Evolutionary conservation across 768 basidiomycete species (phyloP), one percentile per base, ranked within the genome.

Genomic region (Candolleomyces eurysporus): DNA sequence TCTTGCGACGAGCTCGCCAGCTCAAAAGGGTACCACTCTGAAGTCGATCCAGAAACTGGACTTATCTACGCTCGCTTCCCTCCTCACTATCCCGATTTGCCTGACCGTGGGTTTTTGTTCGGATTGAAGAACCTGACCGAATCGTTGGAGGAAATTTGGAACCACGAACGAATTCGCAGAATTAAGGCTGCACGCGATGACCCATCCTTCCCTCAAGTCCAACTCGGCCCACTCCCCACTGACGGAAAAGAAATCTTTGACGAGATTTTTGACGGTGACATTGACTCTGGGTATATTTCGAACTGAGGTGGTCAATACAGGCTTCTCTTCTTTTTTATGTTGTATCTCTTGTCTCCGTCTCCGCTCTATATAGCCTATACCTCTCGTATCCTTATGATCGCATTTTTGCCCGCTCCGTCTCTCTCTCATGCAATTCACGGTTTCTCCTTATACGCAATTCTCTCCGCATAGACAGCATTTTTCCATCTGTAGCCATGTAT

Each of bases 71-170:
- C 96, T 32, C 86, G 94, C 49, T 99, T 97, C 74, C 96, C 95
- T 4, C 96, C 96, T 1, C 94, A 93, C 70, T 91, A 92, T 64
- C 88, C 90, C 1, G 86, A 90, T 48, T 83, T 90, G 71, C 92
- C 97, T 21, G 97, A 99, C 74, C 87, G 93, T 55, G 97, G 97
- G 6, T 98, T 98, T 75, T 74, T 98, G 32, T 92, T 91, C 70
- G 97, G 97, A 4, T 74, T 99, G 73, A 89, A 88, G 79, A 94
- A 82, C 70, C 74, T 98, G 32, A 82, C 90, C 11, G 82, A 83
- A 65, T 80, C 90, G 39, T 75, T 99, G 66, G 90, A 91, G 71
- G 82, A 80, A 55, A 92, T 96, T 46, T 98, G 94, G 91, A 89
- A 92, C 62, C 85, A 89, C 62, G 94, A 96, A 75, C 85, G 89